Conservation (phyloP, 192 early-diverging fungal species). For the Coemansia sp. region DNA sequence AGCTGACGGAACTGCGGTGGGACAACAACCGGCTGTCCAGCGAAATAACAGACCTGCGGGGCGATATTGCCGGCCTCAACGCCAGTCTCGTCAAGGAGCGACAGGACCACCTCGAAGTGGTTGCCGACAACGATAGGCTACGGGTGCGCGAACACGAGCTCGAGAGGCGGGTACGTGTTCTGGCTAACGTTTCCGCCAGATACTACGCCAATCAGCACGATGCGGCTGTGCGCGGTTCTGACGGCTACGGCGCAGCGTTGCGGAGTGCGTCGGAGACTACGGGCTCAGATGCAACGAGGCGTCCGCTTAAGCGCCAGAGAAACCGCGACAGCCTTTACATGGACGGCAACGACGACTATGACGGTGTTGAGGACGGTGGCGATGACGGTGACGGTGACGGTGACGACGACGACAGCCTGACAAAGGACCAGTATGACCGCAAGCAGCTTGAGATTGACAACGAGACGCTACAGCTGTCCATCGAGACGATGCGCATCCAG, state of each 20-base stretch:
- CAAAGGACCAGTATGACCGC: constrained; percentile 23
- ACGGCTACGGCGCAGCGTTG: not conserved
- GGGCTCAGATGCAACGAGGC: constrained; percentile 18
- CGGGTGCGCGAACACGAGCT: constrained; percentile 50
- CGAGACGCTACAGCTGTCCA: constrained; percentile 44
- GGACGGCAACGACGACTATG: constrained; percentile 9
- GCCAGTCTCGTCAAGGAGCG: constrained; percentile 43
- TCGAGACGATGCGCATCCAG: constrained; percentile 57
- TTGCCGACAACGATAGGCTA: constrained; percentile 52
- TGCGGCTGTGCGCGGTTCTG: constrained; percentile 3
- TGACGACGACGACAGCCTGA: constrained; percentile 18
- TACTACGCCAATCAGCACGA: constrained; percentile 41
- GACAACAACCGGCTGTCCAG: constrained; percentile 35
- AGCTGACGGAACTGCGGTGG: constrained; percentile 48
- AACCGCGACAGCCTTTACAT: constrained; percentile 1
- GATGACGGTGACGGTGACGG: constrained; percentile 7
- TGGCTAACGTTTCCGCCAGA: constrained; percentile 33
- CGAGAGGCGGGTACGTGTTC: constrained; percentile 38
- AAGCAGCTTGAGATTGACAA: constrained; percentile 52
- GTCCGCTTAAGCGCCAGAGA: constrained; percentile 41
- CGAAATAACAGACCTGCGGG: constrained; percentile 41
- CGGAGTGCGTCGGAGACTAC: constrained; percentile 11
- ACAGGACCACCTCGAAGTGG: constrained; percentile 41
- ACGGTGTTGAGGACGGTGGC: constrained; percentile 6
- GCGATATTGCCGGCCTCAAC: constrained; percentile 34